Evolutionary conservation across 306 rosid species (phyloP).

Genomic region (Carpinus fangiana): DNA sequence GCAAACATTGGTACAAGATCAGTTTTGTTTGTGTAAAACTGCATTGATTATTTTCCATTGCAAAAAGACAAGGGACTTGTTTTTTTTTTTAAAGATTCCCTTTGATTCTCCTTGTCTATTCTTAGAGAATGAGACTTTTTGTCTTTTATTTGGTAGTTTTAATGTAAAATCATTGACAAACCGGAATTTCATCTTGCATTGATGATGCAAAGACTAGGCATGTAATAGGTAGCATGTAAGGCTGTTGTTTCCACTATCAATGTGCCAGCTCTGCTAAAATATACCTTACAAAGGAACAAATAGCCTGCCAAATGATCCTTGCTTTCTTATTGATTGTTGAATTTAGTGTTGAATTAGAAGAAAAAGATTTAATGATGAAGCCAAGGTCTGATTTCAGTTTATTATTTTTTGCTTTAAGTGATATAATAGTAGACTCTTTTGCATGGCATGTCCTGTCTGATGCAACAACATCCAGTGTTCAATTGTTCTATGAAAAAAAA

Average conservation of each 20-base stretch:
- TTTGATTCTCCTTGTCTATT: neutral
- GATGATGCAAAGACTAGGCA: neutral
- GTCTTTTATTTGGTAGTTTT: neutral
- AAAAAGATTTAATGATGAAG: neutral
- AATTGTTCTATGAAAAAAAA: neutral
- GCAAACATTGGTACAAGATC: constrained; percentile 39
- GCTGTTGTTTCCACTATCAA: neutral
- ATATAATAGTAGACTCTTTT: neutral
- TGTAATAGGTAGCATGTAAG: neutral
- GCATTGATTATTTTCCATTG: neutral
- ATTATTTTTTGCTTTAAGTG: neutral
- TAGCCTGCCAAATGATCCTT: neutral
- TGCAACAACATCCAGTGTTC: neutral
- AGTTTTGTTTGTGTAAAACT: neutral
- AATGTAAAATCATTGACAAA: neutral
- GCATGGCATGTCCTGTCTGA: neutral
- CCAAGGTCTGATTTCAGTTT: neutral
- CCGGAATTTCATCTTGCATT: neutral
- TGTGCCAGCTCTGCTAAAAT: neutral
- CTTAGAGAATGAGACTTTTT: neutral
- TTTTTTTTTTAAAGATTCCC: neutral
- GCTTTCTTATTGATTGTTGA: neutral
- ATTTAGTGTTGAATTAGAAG: neutral
- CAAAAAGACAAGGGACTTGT: neutral
- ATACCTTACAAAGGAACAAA: neutral